Evolutionary conservation across 2,329 filamentous ascomycete species (phyloP).

Genomic region (Ophiostoma piceae): DNA sequence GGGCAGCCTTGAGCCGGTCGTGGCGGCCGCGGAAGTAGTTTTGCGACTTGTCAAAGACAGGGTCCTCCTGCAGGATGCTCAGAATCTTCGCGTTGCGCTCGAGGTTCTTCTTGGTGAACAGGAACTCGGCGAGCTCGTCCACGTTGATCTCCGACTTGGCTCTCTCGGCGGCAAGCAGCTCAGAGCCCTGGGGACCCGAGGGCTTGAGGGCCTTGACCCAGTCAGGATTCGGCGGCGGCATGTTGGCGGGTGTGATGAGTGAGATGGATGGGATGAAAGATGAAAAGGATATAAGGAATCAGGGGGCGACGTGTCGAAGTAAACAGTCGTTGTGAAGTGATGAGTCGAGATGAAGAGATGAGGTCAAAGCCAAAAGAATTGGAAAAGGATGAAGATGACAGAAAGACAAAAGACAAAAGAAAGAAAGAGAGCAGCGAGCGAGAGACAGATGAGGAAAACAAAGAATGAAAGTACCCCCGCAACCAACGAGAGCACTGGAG

Average conservation of each 20-base stretch:
- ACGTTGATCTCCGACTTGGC: constrained; percentile 62
- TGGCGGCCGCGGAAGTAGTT: constrained; percentile 69
- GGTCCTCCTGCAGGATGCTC: constrained; percentile 59
- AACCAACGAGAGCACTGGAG: not conserved
- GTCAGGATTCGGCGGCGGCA: constrained; percentile 24
- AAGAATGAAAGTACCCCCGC: constrained; percentile 3
- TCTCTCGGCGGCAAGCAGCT: constrained; percentile 65
- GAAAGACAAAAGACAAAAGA: not conserved
- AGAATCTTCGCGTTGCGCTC: constrained; percentile 57
- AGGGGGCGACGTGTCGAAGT: not conserved
- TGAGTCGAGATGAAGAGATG: not conserved
- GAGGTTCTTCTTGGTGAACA: constrained; percentile 62
- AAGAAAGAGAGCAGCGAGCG: not conserved
- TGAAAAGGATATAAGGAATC: not conserved
- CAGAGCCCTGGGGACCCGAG: constrained; percentile 60
- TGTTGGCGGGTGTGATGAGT: not conserved
- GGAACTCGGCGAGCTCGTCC: constrained; percentile 60
- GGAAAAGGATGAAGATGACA: not conserved
- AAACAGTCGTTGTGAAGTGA: not conserved
- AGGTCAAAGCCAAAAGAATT: not conserved
- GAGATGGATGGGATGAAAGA: not conserved
- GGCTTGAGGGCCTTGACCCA: constrained; percentile 35
- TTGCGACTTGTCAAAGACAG: constrained; percentile 70
- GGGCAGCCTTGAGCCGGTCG: constrained; percentile 62
- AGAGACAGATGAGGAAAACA: constrained; percentile 7